Percentiles rank a stretch among this genome's conserved stretches.
Evolutionary conservation across 495 filamentous ascomycete genomes (phyloP).

Genomic region (Cercophora samala): DNA sequence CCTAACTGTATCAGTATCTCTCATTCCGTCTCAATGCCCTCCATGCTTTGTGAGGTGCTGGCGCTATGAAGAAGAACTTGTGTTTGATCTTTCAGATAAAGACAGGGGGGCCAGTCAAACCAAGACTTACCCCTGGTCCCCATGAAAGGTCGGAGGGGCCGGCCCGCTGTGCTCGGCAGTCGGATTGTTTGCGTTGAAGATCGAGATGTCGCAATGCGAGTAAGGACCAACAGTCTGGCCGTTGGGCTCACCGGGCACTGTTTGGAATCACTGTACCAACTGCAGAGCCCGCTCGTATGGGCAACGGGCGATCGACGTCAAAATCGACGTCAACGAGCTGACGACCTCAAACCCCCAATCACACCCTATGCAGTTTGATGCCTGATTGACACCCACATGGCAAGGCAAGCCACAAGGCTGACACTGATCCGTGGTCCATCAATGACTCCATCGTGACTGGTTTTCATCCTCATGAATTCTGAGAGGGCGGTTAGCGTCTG

Average conservation of each 20-base stretch:
- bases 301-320: background rate
- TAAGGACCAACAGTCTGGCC: background rate
- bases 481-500: background rate
- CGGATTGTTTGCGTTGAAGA: background rate
- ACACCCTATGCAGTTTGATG: background rate
- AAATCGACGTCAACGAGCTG: background rate
- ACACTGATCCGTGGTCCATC: background rate
- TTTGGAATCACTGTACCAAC: background rate
- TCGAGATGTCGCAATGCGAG: background rate
- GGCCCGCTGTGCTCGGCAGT: background rate
- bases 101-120: background rate
- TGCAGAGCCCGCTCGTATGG: background rate
- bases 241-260: background rate
- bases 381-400: background rate
- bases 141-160: background rate
- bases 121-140: background rate
- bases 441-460: background rate
- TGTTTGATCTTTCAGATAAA: background rate
- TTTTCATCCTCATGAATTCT: background rate
- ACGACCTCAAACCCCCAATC: background rate
- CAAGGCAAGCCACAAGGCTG: constrained; percentile 8
- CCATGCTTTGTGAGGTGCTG: background rate
- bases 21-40: background rate
- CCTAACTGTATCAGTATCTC: background rate
- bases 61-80: background rate